Base-by-base conservation (phyloP, 768 basidiomycete genomes). In the Rhodotorula babjevae region DNA sequence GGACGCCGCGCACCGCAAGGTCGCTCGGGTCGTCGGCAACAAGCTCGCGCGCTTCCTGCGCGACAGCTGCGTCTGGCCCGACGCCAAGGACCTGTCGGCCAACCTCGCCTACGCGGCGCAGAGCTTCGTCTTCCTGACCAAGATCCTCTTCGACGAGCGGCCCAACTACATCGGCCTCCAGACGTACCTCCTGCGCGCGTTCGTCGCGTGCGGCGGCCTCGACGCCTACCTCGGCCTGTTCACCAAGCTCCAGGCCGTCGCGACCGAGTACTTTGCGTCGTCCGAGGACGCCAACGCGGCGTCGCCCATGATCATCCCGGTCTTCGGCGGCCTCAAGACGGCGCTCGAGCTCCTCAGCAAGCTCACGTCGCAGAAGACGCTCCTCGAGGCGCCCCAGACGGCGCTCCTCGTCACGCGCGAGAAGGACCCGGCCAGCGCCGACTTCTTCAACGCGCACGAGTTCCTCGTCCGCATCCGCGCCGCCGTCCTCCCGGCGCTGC, bases 361-460 rank as follows among this genome's bases (percentile, higher is more conserved):
- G 19, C 83, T 98, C 57, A 84, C 92, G 36, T 88, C 90, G 3
- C 86, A 91, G 40, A 90, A 90, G 76, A 85, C 90, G 21, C 83
- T 95, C 36, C 85, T 93, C 66, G 93, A 97, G 69, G 90, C 92
- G 14, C 85, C 87, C 6, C 94, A 98, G 81, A 94, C 92, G 0
- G 79, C 84, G 8, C 81, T 90, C 46, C 84, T 90, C 25, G 82
- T 87, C 53, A 88, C 88, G 27, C 87, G 87, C 25, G 92, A 92
- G 81, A 88, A 86, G 2, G 89, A 93, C 75, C 49, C 61, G 29
- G 29, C 42, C 19, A 58, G 33, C 18, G 81, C 84, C 10, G 88
- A 87, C 49, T 91, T 89, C 79, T 94, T 95, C 72, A 90, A 93
- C 76, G 86, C 92, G 0, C 87, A 89, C 79, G 90, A 91, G 78